Conservation (phyloP, 1,139 yeast genomes). For the Geotrichum carabidarum region DNA sequence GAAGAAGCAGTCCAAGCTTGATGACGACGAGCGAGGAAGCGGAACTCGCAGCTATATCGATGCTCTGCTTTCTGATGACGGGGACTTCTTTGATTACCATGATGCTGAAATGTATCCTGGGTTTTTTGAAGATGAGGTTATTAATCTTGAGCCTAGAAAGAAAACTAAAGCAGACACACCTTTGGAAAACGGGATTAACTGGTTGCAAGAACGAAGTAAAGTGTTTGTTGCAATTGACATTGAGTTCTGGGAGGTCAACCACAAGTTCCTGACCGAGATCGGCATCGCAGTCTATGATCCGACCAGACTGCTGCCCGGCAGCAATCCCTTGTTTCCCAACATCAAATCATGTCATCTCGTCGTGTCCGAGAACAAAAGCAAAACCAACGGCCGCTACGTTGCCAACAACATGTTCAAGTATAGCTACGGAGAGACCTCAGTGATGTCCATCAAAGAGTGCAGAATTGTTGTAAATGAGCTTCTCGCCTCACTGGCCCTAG, state of each 20-base stretch:
- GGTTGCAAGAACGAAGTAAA: conserved; percentile 6
- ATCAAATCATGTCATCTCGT: conserved; percentile 46
- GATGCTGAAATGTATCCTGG: too few relatives aligned
- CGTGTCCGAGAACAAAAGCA: conserved; percentile 46
- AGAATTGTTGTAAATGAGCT: conserved; percentile 18
- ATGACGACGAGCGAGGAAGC: too few relatives aligned
- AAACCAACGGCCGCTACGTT: conserved; percentile 55
- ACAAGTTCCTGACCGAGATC: conserved; percentile 53
- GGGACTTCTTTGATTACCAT: too few relatives aligned
- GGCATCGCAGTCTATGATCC: conserved; percentile 71
- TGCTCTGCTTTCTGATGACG: too few relatives aligned
- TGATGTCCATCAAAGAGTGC: conserved; percentile 22
- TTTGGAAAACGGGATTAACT: not conserved
- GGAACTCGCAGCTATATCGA: too few relatives aligned
- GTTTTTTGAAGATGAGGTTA: not conserved
- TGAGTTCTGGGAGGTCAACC: conserved; percentile 58
- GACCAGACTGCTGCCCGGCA: not conserved
- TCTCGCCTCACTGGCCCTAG: conserved; percentile 15
- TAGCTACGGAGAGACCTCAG: conserved; percentile 44
- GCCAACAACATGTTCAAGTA: conserved; percentile 57
- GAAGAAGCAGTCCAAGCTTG: too few relatives aligned
- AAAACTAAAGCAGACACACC: not conserved
- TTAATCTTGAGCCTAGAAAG: not conserved
- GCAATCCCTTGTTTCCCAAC: conserved; percentile 14
- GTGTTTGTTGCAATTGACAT: conserved; percentile 48